Percentiles rank a stretch among this genome's conserved stretches.
Conservation (phyloP, 148 eudicot species). For the Spergularia marina region DNA sequence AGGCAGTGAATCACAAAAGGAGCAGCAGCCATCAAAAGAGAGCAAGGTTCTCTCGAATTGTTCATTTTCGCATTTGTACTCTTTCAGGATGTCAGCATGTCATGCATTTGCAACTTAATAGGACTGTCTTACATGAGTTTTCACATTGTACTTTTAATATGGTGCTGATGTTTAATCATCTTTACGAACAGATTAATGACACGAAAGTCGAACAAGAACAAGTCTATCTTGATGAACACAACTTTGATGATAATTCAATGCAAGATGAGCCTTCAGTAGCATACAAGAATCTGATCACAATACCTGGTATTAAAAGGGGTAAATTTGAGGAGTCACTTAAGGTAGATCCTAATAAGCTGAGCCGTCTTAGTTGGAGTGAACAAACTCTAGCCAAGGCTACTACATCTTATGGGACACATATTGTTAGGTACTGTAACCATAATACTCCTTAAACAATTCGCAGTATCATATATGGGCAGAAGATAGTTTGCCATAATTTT, state of each 20-base stretch:
- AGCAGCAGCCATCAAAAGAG: not conserved
- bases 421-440: slow-evolving; percentile 49
- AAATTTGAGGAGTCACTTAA: slow-evolving; percentile 62
- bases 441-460: not conserved
- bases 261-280: slow-evolving; percentile 35
- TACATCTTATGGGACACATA: slow-evolving; percentile 46
- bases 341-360: slow-evolving; percentile 57
- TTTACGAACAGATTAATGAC: slow-evolving; percentile 30
- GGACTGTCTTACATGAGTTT: not conserved
- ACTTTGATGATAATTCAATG: slow-evolving; percentile 21
- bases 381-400: slow-evolving; percentile 76
- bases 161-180: slow-evolving; percentile 1
- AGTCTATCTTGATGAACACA: slow-evolving; percentile 31
- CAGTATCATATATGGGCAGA: not conserved
- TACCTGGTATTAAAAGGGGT: slow-evolving; percentile 73
- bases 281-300: slow-evolving; percentile 61
- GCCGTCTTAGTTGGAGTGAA: slow-evolving; percentile 89
- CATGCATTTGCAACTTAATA: not conserved
- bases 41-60: slow-evolving; percentile 2
- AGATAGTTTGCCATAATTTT: not conserved
- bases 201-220: slow-evolving; percentile 30
- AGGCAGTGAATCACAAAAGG: slow-evolving; percentile 18
- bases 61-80: not conserved
- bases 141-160: not conserved
- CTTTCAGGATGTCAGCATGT: not conserved